Evolutionary conservation across 352 stramenopile genomes (phyloP).

Genomic region (Phytophthora idaei): DNA sequence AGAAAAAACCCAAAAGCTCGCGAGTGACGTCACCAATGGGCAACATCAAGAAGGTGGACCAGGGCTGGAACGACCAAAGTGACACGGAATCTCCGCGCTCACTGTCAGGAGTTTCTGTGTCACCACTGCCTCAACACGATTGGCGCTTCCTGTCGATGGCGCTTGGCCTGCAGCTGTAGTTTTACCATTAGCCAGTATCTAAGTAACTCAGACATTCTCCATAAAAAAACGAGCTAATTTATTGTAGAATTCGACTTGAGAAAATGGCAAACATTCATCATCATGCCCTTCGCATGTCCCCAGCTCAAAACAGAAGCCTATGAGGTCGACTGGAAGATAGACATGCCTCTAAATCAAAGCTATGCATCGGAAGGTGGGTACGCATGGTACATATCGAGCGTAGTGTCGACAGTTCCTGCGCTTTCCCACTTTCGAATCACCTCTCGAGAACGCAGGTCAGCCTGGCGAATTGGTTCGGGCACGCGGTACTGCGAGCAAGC

Average conservation of each 20-base stretch:
- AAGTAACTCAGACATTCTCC: neutral
- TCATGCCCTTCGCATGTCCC: too few relatives aligned
- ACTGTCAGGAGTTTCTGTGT: slow-evolving; percentile 25
- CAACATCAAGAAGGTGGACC: slow-evolving; percentile 24
- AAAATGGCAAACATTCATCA: slow-evolving; percentile 10
- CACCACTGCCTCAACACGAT: slow-evolving; percentile 15
- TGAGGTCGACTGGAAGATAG: slow-evolving; percentile 1
- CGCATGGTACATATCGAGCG: slow-evolving; percentile 50
- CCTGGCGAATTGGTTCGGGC: slow-evolving; percentile 86
- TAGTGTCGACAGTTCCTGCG: slow-evolving; percentile 49
- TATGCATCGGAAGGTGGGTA: slow-evolving; percentile 8
- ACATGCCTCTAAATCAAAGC: slow-evolving; percentile 7
- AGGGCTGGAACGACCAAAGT: slow-evolving; percentile 1
- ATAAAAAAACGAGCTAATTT: slow-evolving; percentile 34
- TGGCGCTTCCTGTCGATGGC: slow-evolving; percentile 50
- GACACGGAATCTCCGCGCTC: slow-evolving; percentile 37
- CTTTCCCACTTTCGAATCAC: slow-evolving; percentile 77
- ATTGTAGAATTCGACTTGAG: slow-evolving; percentile 25
- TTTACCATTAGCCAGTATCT: slow-evolving; percentile 10
- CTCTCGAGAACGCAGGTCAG: slow-evolving; percentile 79
- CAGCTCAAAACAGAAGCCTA: too few relatives aligned
- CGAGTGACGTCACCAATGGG: neutral
- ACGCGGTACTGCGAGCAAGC: slow-evolving; percentile 73
- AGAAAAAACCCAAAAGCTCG: neutral
- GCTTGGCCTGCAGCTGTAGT: slow-evolving; percentile 43